Evolutionary conservation across 106 monocot species (phyloP), one percentile per base, ranked within the genome.

Genomic region (Amphibolis antarctica): DNA sequence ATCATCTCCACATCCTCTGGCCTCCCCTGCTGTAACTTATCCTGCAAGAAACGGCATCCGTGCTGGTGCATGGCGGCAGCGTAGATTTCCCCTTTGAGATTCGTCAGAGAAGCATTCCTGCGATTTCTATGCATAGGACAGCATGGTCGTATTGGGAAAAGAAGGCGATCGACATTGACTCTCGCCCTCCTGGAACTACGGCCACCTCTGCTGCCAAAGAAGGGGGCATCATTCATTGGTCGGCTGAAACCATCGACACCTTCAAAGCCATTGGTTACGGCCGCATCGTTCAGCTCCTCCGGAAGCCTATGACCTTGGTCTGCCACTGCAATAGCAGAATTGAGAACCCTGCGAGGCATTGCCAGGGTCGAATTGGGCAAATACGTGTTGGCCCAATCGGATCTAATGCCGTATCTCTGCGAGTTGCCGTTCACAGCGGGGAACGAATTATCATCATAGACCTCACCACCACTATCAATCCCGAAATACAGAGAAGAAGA

Each of bases 31-130:
- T 83, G 74, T 46, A 93, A 65, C 65, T 72, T 80, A 24, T 62
- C 58, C 69, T 85, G 88, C 85, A 93, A 73, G 52, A 59, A 73
- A 46, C 85, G 70, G 60, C 85, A 85, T 7, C 85, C 85, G 15
- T 81, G 62, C 62, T 85, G 85, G 69, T 93, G 83, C 59, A 79
- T 83, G 0, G 93, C 93, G 14, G 80, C 59, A 26, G 46, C 18
- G 62, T 69, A 80, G 24, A 93, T 76, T n/a, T 46, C 69, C 17
- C 76, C 74, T 55, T 55, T 56, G 10, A 80, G 56, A 9, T 69
- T 65, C 57, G 63, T 26, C 62, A 75, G 23, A 26, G 68, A 56
- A 18, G 74, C 77, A 53, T 61, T 73, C 45, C 44, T 75, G 21
- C 52, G 44, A 22, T 59, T 28, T 10, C 54, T 18, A 61, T 18